These are phyloP conservation scores for Trichoderma sp. DNA, from an alignment of 2,329 filamentous ascomycete genomes.

Conservation along the genomic window DNA sequence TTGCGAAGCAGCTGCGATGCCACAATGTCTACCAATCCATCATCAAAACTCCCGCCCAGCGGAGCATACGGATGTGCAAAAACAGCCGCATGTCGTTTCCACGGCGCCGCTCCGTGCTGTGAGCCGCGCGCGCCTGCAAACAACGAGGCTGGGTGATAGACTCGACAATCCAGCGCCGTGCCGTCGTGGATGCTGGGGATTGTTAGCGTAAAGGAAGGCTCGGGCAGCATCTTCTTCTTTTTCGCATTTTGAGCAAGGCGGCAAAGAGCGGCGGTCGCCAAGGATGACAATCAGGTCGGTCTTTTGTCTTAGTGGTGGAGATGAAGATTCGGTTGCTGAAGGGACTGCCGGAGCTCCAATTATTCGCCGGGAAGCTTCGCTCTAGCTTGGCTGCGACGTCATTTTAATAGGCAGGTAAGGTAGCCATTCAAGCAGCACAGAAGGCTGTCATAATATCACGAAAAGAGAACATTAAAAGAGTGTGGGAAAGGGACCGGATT, in stretches of 20 bases:
- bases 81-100: slow-evolving; percentile 56
- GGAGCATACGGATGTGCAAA: slow-evolving; percentile 90
- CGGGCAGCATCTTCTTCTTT: slow-evolving; percentile 48
- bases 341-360: neutral
- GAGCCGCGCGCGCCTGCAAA: slow-evolving; percentile 21
- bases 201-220: slow-evolving; percentile 64
- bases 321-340: neutral
- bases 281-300: neutral
- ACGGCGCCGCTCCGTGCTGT: slow-evolving; percentile 36
- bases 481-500: neutral
- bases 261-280: neutral
- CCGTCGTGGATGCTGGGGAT: slow-evolving; percentile 84
- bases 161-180: slow-evolving; percentile 71
- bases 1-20: slow-evolving; percentile 62
- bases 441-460: neutral
- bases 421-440: neutral
- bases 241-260: slow-evolving; percentile 15
- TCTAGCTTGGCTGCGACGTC: slow-evolving; percentile 4
- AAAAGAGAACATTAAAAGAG: neutral
- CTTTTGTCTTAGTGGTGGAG: neutral
- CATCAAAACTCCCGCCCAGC: slow-evolving; percentile 81
- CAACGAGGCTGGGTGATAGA: slow-evolving; percentile 68
- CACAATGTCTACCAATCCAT: slow-evolving; percentile 70
- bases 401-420: neutral
- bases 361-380: slow-evolving; percentile 3